A percentile compares a stretch with the other conserved stretches of the same genome.
phyloP scores from a whole-genome alignment of 2,329 filamentous ascomycete species.

The Colletotrichum musae region DNA sequence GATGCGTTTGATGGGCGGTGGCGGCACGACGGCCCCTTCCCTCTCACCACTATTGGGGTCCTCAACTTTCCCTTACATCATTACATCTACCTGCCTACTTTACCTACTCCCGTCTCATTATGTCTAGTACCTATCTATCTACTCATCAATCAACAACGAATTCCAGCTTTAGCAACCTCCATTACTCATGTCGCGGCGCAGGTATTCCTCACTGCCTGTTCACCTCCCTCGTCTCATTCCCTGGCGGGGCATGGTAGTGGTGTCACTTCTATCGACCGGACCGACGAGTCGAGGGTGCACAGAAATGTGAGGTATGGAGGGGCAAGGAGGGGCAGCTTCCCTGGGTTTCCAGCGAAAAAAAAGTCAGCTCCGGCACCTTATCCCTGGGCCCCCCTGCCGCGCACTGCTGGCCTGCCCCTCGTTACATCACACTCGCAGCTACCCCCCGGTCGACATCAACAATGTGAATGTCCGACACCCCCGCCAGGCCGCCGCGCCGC shows the following conservation, averaged over 20 bases:
- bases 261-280: conserved; percentile 26
- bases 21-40: conserved; percentile 20
- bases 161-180: too few species aligned
- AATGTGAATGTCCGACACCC: conserved; percentile 37
- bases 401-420: conserved; percentile 37
- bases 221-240: conserved; percentile 13
- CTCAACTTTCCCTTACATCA: conserved; percentile 23
- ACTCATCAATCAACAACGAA: too few species aligned
- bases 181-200: background rate
- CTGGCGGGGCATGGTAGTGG: conserved; percentile 12
- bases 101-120: too few species aligned
- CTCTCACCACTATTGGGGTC: conserved; percentile 20
- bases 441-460: conserved; percentile 33
- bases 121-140: too few species aligned
- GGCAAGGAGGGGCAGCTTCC: conserved; percentile 38
- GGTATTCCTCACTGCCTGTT: background rate
- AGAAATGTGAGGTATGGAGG: conserved; percentile 34
- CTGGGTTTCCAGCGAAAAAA: conserved; percentile 33
- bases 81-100: background rate
- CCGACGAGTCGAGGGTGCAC: conserved; percentile 25
- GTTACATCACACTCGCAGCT: conserved; percentile 40
- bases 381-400: conserved; percentile 30
- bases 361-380: conserved; percentile 38
- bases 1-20: conserved; percentile 9
- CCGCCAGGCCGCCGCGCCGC: conserved; percentile 8